Evolutionary conservation across 768 basidiomycete genomes (phyloP).

Genomic region (Lactifluus volemus): DNA sequence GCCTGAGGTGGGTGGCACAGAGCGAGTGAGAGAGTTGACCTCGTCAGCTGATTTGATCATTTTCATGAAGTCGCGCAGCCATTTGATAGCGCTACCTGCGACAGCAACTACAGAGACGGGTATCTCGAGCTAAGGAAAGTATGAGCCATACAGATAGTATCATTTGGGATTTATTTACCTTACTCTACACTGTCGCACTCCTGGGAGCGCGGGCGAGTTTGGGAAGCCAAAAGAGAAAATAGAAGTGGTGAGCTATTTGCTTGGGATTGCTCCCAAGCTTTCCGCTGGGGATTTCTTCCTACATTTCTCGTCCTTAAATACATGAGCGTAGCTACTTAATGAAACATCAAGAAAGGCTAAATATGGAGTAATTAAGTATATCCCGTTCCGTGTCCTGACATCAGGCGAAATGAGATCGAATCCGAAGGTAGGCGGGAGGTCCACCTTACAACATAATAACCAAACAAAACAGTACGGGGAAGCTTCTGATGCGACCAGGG

Average conservation of each 20-base stretch:
- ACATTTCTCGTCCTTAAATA: too few relatives aligned
- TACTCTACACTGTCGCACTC: conserved; percentile 14
- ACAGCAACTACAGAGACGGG: conserved; percentile 1
- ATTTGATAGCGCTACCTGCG: conserved; percentile 92
- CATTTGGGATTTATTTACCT: neutral
- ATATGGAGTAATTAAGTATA: too few relatives aligned
- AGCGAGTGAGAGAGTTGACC: conserved; percentile 75
- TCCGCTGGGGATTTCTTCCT: too few relatives aligned
- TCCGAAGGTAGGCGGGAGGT: too few relatives aligned
- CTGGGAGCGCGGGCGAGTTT: too few relatives aligned
- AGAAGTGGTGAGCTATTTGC: too few relatives aligned
- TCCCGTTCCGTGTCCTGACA: too few relatives aligned
- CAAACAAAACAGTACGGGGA: conserved; percentile 6
- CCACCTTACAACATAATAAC: conserved; percentile 2
- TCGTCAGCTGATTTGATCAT: conserved; percentile 75
- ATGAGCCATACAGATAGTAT: neutral
- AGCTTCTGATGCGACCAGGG: conserved; percentile 2
- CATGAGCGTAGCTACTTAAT: too few relatives aligned
- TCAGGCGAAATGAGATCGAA: too few relatives aligned
- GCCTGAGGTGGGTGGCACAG: conserved; percentile 74
- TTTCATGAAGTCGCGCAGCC: conserved; percentile 87
- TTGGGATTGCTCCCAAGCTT: too few relatives aligned
- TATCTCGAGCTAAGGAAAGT: neutral
- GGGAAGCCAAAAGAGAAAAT: too few relatives aligned
- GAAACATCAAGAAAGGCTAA: too few relatives aligned